Conservation (phyloP, 768 basidiomycete genomes). For the Cytidiella melzeri region DNA sequence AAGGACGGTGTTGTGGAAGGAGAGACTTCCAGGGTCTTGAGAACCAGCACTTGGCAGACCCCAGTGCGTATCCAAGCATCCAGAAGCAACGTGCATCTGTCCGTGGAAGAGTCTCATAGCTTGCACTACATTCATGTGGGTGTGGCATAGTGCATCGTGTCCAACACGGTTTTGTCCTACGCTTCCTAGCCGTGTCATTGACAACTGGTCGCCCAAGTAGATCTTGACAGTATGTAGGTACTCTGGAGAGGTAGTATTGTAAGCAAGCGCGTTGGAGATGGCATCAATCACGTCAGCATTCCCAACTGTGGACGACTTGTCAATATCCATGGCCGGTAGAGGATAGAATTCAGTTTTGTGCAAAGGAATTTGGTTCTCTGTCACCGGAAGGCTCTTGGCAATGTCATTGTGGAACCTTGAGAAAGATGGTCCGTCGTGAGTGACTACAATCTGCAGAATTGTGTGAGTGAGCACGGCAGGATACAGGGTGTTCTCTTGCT, state of each 20-base stretch:
- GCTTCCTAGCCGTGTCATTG: conserved; percentile 28
- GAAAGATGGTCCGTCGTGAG: conserved; percentile 26
- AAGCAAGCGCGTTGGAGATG: conserved; percentile 23
- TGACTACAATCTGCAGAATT: conserved; percentile 27
- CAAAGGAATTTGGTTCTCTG: conserved; percentile 21
- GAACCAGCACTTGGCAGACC: conserved; percentile 25
- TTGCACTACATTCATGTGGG: conserved; percentile 22
- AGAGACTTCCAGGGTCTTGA: conserved; percentile 28
- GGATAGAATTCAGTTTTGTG: conserved; percentile 28
- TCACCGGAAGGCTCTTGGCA: conserved; percentile 11
- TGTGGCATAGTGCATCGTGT: conserved; percentile 22
- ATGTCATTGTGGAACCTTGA: conserved; percentile 20
- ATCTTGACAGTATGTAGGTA: conserved; percentile 10
- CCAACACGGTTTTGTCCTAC: conserved; percentile 26
- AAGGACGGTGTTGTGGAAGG: conserved; percentile 31
- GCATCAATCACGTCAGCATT: conserved; percentile 29
- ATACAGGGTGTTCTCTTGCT: conserved; percentile 15
- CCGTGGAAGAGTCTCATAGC: conserved; percentile 33
- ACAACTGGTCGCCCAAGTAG: conserved; percentile 31
- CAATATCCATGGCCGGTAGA: conserved; percentile 29
- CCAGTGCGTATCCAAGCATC: conserved; percentile 26
- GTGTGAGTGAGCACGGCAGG: conserved; percentile 17
- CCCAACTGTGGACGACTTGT: conserved; percentile 30
- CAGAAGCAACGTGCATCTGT: conserved; percentile 29
- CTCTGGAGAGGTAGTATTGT: conserved; percentile 7